Evolutionary conservation across 169 alveolate species (phyloP).

Genomic region (Plasmodium relictum): DNA sequence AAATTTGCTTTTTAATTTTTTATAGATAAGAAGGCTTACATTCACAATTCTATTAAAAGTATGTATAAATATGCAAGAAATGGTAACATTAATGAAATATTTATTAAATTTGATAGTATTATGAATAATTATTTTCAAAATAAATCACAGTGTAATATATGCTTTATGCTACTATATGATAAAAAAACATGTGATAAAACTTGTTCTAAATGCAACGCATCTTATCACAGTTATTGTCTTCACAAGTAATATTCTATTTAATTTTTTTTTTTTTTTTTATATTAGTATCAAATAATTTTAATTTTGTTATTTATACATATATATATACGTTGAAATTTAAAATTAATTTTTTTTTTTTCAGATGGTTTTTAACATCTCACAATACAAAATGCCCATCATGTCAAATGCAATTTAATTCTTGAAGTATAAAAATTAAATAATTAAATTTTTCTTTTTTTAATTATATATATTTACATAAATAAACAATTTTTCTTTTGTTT

Average conservation of each 20-base stretch:
- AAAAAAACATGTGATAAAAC: slow-evolving; percentile 54
- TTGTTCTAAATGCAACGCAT: slow-evolving; percentile 44
- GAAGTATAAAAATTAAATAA: not conserved
- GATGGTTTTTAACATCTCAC: slow-evolving; percentile 77
- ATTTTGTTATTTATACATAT: not conserved
- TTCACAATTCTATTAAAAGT: slow-evolving; percentile 65
- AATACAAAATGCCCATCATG: slow-evolving; percentile 76
- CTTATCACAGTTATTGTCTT: slow-evolving; percentile 71
- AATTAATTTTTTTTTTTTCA: not conserved
- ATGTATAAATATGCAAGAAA: slow-evolving; percentile 70
- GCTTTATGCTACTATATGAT: slow-evolving; percentile 56
- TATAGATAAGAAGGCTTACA: slow-evolving; percentile 46
- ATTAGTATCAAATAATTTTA: not conserved
- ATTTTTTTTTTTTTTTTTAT: not conserved
- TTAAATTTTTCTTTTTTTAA: not conserved
- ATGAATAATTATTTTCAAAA: slow-evolving; percentile 67
- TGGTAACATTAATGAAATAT: slow-evolving; percentile 64
- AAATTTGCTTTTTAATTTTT: slow-evolving; percentile 2
- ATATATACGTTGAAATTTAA: not conserved
- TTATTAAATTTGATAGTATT: slow-evolving; percentile 46
- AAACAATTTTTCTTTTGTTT: not conserved
- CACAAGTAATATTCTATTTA: slow-evolving; percentile 23
- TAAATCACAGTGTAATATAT: slow-evolving; percentile 62
- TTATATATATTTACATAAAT: not conserved
- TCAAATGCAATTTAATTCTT: slow-evolving; percentile 55